Conservation (phyloP, 768 basidiomycete genomes). For the Trametes maxima region DNA sequence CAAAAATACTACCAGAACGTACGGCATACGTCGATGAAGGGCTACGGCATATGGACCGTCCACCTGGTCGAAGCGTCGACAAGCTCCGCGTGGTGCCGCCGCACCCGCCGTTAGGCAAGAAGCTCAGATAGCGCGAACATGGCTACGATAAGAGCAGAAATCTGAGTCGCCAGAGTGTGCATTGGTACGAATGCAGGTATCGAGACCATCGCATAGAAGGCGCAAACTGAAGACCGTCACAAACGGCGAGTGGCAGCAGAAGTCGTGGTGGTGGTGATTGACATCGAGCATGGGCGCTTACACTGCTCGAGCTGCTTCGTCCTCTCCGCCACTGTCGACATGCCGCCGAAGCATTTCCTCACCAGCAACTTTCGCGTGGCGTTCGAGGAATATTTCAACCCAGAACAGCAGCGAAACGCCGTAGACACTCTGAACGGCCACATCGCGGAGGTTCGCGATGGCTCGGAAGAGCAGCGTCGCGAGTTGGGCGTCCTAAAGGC, state of each 20-base stretch:
- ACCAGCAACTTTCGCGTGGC: slow-evolving; percentile 25
- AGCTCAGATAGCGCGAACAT: slow-evolving; percentile 1
- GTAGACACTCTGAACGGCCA: slow-evolving; percentile 25
- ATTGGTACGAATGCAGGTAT: neutral
- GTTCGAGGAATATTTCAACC: slow-evolving; percentile 26
- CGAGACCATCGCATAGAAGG: no score
- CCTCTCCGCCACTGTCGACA: neutral
- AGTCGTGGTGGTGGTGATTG: neutral
- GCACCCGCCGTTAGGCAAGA: neutral
- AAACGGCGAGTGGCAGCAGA: neutral
- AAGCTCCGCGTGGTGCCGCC: neutral
- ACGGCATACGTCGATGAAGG: neutral
- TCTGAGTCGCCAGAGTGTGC: no score
- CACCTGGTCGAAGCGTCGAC: neutral
- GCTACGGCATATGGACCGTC: slow-evolving; percentile 3
- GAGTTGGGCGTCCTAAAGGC: slow-evolving; percentile 25
- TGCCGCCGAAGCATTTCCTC: slow-evolving; percentile 25
- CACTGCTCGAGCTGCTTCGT: neutral
- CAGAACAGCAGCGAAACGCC: slow-evolving; percentile 24
- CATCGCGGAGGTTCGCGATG: slow-evolving; percentile 26
- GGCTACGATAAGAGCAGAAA: neutral
- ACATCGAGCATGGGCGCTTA: slow-evolving; percentile 3
- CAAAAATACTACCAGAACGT: slow-evolving; percentile 14
- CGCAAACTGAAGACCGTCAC: neutral
- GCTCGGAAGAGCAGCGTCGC: slow-evolving; percentile 24